Base-by-base conservation (phyloP, 768 basidiomycete genomes). In the Hydnomerulius pinastri region DNA sequence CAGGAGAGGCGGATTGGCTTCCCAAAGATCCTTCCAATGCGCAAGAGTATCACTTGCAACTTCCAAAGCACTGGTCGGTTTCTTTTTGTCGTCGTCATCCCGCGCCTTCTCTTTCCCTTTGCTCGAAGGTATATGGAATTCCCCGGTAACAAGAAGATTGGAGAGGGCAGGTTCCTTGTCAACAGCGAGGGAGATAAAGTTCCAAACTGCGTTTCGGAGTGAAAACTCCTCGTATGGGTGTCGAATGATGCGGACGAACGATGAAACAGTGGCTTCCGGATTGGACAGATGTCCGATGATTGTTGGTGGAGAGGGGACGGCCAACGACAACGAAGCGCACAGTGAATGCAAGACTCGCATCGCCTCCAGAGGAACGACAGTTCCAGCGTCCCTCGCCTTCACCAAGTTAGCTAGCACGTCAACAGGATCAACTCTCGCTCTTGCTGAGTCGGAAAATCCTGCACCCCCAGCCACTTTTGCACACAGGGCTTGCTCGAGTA, bases 161-260 rank as follows among this genome's bases (percentile, higher is more conserved):
- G 88, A 85, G 4, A 96, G 74, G 0, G 94, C 92, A 1, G 95
- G 92, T 63, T 94, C 92, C 53, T 86, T 87, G 58, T 90, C 85
- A 12, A 95, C 82, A 1, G 90, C 86, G 15, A 90, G 75, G 0
- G 88, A 72, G 32, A 96, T 84, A 55, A 96, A 87, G 54, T 79
- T 80, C 94, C 95, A 98, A 5, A 90, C 82, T 0, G 87, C 80
- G 43, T 79, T 85, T 17, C 88, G 83, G 27, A 91, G 76, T 7
- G 77, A 62, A 17, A 85, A 73, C 36, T 92, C 91, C 25, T 92
- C 87, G 55, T 88, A 91, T 0, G 90, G 89, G 61, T 92, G 86
- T 48, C 84, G 81, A 6, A 88, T 73, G 29, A 92, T 86, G 18
- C 82, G 78, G 2, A 92, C 84, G 17, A 92, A 71, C 0, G 81